These are phyloP conservation scores for Malassezia yamatoensis DNA, from an alignment of 1,284 basidiomycete genomes.

Conservation along the genomic window DNA sequence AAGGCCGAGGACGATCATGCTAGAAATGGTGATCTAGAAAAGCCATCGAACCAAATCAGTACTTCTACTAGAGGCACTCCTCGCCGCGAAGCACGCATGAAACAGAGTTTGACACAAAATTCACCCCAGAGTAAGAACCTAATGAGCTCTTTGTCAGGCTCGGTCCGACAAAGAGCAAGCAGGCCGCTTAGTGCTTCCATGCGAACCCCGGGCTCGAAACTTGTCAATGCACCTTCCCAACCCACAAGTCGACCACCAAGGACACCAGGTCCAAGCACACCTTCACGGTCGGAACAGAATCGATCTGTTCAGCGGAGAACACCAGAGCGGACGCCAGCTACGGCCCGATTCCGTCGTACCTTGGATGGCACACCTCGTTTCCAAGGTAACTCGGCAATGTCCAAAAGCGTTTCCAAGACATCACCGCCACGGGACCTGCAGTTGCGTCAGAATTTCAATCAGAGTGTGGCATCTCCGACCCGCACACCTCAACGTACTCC, in stretches of 20 bases:
- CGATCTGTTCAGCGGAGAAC: not conserved
- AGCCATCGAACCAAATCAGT: too few relatives aligned
- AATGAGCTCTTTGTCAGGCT: not conserved
- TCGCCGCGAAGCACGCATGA: too few relatives aligned
- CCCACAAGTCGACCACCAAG: not conserved
- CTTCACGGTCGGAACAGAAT: not conserved
- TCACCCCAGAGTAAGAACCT: not conserved
- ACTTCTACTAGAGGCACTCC: too few relatives aligned
- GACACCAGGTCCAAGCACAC: not conserved
- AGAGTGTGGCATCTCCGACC: not conserved
- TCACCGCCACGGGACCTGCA: not conserved
- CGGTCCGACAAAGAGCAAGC: too few relatives aligned
- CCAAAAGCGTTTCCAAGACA: too few relatives aligned
- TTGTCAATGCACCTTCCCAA: not conserved
- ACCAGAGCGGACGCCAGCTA: not conserved
- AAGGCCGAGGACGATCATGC: too few relatives aligned
- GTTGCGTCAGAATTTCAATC: not conserved
- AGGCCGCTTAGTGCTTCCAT: not conserved
- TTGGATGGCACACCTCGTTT: conserved; percentile 3
- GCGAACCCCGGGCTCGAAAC: not conserved
- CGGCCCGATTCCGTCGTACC: not conserved
- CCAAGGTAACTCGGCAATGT: not conserved
- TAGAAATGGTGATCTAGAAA: too few relatives aligned
- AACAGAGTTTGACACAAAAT: too few relatives aligned
- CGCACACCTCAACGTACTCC: conserved; percentile 13